A percentile compares a stretch with the other conserved stretches of the same genome.
phyloP scores from a whole-genome alignment of 2,329 filamentous ascomycete genomes.

The Fusarium praegraminearum region DNA sequence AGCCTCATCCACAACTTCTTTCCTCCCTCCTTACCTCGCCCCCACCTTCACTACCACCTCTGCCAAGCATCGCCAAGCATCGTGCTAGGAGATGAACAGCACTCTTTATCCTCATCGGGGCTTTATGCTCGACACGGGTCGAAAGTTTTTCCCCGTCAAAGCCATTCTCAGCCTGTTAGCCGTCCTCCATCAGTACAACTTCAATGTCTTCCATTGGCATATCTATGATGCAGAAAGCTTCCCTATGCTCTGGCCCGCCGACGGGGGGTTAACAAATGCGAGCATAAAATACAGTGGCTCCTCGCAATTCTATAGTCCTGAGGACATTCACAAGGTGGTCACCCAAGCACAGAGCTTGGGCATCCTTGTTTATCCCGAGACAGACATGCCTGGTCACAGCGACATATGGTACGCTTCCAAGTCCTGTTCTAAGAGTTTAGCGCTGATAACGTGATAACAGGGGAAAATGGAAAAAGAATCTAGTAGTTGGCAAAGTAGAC shows the following conservation, averaged over 20 bases:
- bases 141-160: conserved; percentile 23
- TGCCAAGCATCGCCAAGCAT: background rate
- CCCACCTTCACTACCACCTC: background rate
- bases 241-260: background rate
- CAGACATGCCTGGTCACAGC: conserved; percentile 18
- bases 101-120: conserved; percentile 15
- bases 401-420: conserved; percentile 7
- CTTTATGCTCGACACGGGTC: conserved; percentile 19
- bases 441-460: accelerated
- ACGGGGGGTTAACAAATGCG: background rate
- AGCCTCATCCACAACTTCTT: background rate
- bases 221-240: conserved; percentile 26
- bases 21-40: background rate
- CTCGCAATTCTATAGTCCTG: background rate
- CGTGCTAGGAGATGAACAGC: background rate
- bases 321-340: background rate
- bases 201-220: conserved; percentile 27
- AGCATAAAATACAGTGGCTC: conserved; percentile 12
- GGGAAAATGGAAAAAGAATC: conserved; percentile 12
- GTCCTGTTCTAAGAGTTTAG: background rate
- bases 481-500: conserved; percentile 10
- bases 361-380: conserved; percentile 11
- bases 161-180: background rate
- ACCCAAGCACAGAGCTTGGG: background rate
- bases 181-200: conserved; percentile 19